phyloP scores from a whole-genome alignment of 2,329 filamentous ascomycete genomes.

The Huntiella abstrusa region DNA sequence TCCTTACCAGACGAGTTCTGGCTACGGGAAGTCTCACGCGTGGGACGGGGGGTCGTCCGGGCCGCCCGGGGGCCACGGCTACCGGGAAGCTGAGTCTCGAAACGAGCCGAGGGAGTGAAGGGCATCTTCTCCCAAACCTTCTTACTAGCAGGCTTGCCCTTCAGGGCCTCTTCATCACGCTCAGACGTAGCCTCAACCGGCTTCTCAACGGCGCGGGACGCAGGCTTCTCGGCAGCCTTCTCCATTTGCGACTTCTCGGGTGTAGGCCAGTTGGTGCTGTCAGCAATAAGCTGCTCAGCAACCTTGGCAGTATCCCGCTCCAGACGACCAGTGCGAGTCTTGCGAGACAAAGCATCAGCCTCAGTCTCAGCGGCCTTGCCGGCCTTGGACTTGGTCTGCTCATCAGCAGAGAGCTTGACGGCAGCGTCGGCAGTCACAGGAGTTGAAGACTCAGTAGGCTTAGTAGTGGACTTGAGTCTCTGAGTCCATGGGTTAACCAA shows the following conservation, averaged over 20 bases:
- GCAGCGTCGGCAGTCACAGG: conserved; percentile 6
- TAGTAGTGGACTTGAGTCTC: conserved; percentile 52
- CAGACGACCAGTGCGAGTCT: conserved; percentile 24
- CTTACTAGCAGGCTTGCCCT: conserved; percentile 39
- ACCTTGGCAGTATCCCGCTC: conserved; percentile 5
- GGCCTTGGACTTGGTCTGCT: conserved; percentile 12
- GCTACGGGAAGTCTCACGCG: conserved; percentile 16
- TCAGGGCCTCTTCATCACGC: conserved; percentile 32
- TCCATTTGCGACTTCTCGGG: conserved; percentile 56
- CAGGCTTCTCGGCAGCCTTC: conserved; percentile 44
- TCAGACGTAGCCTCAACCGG: conserved; percentile 35
- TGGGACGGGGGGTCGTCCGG: conserved; percentile 25
- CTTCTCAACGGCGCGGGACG: conserved; percentile 34
- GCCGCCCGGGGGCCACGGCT: conserved; percentile 28
- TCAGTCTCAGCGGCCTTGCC: conserved; percentile 19
- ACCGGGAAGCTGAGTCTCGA: conserved; percentile 59
- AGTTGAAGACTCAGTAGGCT: conserved; percentile 27
- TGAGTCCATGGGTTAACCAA: conserved; percentile 77
- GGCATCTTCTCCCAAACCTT: conserved; percentile 71
- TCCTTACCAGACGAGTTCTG: conserved; percentile 15
- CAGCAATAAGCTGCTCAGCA: conserved; percentile 18
- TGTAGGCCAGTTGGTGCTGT: conserved; percentile 75
- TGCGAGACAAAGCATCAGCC: conserved; percentile 16
- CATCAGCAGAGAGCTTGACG: too few relatives aligned
- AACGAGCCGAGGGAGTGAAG: conserved; percentile 69